phyloP scores from a whole-genome alignment of 1,284 basidiomycete genomes.

The Cutaneotrichosporon dermatis region DNA sequence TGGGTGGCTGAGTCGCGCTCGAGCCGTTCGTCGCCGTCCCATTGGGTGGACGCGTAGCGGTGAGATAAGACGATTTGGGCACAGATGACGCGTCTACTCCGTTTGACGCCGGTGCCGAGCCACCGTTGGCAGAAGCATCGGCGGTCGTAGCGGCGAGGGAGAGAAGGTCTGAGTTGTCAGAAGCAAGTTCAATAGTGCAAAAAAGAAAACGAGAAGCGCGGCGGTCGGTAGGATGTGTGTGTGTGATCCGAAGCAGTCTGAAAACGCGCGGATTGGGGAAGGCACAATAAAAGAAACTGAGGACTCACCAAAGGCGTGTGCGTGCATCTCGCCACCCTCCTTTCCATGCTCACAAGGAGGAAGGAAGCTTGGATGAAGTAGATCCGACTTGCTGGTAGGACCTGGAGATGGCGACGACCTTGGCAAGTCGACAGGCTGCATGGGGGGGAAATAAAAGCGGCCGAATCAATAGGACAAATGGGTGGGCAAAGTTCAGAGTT shows the following conservation, averaged over 20 bases:
- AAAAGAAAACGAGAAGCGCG: background rate
- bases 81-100: constrained; percentile 33
- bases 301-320: constrained; percentile 44
- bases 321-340: constrained; percentile 42
- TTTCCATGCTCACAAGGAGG: constrained; percentile 41
- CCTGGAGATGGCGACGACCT: constrained; percentile 1
- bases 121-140: background rate
- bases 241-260: background rate
- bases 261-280: background rate
- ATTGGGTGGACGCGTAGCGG: constrained; percentile 31
- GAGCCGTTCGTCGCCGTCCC: constrained; percentile 7
- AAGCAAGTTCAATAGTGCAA: background rate
- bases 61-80: constrained; percentile 34
- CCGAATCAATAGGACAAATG: background rate
- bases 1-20: constrained; percentile 10
- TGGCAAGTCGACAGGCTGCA: constrained; percentile 14
- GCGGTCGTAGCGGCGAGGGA: constrained; percentile 24
- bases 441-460: background rate
- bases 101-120: background rate
- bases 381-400: constrained; percentile 23
- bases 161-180: constrained; percentile 31
- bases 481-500: constrained; percentile 5
- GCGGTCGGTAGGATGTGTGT: no score
- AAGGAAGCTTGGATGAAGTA: constrained; percentile 41
- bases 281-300: background rate